Evolutionary conservation across 2,329 filamentous ascomycete genomes (phyloP).

Genomic region (Orbilia javanica): DNA sequence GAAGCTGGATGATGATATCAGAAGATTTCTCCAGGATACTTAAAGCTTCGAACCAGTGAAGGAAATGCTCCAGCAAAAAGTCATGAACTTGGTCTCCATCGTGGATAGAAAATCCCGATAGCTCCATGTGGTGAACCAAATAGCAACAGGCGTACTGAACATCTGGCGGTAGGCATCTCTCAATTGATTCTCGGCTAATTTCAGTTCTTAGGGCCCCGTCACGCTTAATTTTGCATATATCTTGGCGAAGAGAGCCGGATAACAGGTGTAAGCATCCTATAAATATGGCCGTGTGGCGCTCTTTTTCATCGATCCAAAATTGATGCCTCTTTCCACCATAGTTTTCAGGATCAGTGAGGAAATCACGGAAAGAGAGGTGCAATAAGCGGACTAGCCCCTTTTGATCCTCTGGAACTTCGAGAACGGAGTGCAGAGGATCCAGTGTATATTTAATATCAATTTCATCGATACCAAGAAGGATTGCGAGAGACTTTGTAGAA

Average conservation of each 20-base stretch:
- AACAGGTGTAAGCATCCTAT: not conserved
- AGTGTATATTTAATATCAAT: not conserved
- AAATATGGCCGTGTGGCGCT: not conserved
- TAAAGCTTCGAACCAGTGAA: slow-evolving; percentile 67
- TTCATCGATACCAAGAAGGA: slow-evolving; percentile 2
- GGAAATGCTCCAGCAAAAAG: slow-evolving; percentile 66
- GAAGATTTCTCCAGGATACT: slow-evolving; percentile 63
- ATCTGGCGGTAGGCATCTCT: not conserved
- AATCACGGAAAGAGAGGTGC: slow-evolving; percentile 23
- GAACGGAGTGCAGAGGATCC: slow-evolving; percentile 10
- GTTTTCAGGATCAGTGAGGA: not conserved
- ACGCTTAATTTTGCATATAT: slow-evolving; percentile 11
- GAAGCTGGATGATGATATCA: slow-evolving; percentile 52
- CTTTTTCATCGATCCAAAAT: slow-evolving; percentile 16
- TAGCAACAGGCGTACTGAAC: slow-evolving; percentile 24
- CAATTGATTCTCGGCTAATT: not conserved
- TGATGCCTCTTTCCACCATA: not conserved
- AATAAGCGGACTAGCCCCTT: not conserved
- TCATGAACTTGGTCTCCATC: slow-evolving; percentile 59
- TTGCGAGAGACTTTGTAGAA: not conserved
- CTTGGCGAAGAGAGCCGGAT: not conserved
- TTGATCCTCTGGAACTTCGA: not conserved
- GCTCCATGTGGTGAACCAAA: slow-evolving; percentile 20
- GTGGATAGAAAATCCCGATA: not conserved
- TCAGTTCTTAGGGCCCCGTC: not conserved